Evolutionary conservation across 805 yeast genomes (phyloP), one percentile per base, ranked within the genome.

Genomic region (Sugiyamaella marilandica): DNA sequence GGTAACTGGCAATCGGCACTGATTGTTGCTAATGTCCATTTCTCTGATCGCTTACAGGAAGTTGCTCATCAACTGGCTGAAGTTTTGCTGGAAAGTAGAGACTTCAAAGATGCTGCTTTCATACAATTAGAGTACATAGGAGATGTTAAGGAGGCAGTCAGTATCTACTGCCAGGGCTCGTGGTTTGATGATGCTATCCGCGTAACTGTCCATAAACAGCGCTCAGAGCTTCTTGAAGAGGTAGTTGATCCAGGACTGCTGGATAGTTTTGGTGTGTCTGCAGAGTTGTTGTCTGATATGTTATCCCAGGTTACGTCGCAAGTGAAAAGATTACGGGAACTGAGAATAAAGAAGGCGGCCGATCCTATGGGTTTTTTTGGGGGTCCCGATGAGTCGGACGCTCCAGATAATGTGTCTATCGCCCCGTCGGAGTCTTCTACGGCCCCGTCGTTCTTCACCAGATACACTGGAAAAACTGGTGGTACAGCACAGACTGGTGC

Each of bases 401-500:
- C 87, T 11, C 91, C 96, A 1, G 99, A 94, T 68, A 87, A 91
- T 66, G 94, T 94, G 9, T 91, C 98, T 0, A 79, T 94, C 58
- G 98, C 97, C 0, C 94, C 96, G 0, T 86, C 96, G 0, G 97
- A 90, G 67, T 83, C 96, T 0, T 88, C 97, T 0, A 87, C 96
- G 0, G 85, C 87, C 29, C 95, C 92, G 36, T 90, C 98, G 0
- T 88, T 91, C 68, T 87, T 89, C 72, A 94, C 99, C 0, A 79
- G 96, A 65, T 94, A 94, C 68, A 94, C 99, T 0, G 99, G 98
- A 58, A 91, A 92, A 70, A 91, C 98, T 1, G 77, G 85, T 0
- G 96, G 96, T 21, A 94, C 99, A 2, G 98, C 98, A 2, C 86
- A 87, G 65, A 94, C 99, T 0, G 97, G 98, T 29, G 97, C 94